Evolutionary conservation across 805 yeast species (phyloP).

Genomic region (Tetrapisispora namnaoensis): DNA sequence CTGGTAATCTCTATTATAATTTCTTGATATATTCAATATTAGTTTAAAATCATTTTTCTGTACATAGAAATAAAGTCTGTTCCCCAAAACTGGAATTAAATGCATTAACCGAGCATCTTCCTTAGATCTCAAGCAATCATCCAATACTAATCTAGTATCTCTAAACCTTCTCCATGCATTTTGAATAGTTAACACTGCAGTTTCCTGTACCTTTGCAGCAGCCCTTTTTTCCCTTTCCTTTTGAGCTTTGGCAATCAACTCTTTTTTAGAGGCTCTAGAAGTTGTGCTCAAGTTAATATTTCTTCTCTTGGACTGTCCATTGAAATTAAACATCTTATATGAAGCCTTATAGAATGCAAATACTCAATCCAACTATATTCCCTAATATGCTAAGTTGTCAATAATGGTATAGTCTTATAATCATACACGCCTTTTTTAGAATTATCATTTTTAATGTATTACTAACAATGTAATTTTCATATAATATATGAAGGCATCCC

Average conservation of each 20-base stretch:
- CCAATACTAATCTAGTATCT: not conserved
- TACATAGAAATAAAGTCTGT: slow-evolving; percentile 9
- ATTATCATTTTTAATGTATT: no score
- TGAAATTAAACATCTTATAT: slow-evolving; percentile 40
- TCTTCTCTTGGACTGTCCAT: slow-evolving; percentile 52
- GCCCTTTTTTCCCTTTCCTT: slow-evolving; percentile 61
- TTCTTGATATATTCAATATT: slow-evolving; percentile 5
- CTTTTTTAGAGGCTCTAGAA: slow-evolving; percentile 31
- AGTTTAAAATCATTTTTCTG: slow-evolving; percentile 6
- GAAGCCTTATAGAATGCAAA: no score
- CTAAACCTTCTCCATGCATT: slow-evolving; percentile 33
- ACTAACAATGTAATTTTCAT: not conserved
- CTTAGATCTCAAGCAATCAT: not conserved
- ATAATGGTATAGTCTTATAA: no score
- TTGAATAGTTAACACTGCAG: slow-evolving; percentile 45
- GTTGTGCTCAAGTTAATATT: slow-evolving; percentile 51
- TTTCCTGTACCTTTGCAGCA: slow-evolving; percentile 37
- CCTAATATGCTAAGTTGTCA: no score
- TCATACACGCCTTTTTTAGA: no score
- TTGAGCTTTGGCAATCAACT: slow-evolving; percentile 52
- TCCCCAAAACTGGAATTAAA: slow-evolving; percentile 28
- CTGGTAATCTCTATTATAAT: slow-evolving; percentile 8
- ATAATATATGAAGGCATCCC: not conserved
- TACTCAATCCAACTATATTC: not conserved
- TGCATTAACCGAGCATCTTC: slow-evolving; percentile 10